phyloP scores from a whole-genome alignment of 73 alveolate species.

The Blepharisma stoltei region DNA sequence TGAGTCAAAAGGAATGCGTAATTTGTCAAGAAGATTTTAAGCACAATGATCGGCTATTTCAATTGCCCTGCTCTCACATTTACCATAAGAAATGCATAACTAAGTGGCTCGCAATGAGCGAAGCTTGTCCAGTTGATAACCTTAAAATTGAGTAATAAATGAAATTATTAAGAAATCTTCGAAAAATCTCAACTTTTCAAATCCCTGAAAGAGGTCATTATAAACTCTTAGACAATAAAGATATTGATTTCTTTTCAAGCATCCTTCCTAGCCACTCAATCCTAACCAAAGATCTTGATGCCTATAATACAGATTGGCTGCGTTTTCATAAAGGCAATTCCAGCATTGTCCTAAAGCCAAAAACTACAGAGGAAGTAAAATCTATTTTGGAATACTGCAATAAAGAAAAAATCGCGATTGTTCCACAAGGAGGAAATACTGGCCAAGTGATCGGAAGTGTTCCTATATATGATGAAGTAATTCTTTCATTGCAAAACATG shows the following conservation, averaged over 20 bases:
- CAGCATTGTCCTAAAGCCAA: conserved; percentile 64
- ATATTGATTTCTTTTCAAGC: too few species aligned
- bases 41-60: conserved; percentile 27
- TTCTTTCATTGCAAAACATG: conserved; percentile 58
- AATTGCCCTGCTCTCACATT: conserved; percentile 79
- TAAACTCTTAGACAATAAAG: too few species aligned
- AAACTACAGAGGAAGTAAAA: conserved; percentile 56
- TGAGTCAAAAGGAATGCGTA: too few species aligned
- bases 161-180: too few species aligned
- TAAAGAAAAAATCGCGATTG: conserved; percentile 65
- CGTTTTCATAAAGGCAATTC: conserved; percentile 55
- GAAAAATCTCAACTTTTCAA: too few species aligned
- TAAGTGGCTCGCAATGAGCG: conserved; percentile 63
- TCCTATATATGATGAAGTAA: conserved; percentile 77
- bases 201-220: too few species aligned
- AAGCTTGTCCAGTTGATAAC: conserved; percentile 32
- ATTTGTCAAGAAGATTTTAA: too few species aligned
- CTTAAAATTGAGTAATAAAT: too few species aligned
- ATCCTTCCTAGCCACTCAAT: conserved; percentile 6
- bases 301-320: conserved; percentile 70
- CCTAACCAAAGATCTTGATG: conserved; percentile 31
- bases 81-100: conserved; percentile 82
- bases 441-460: conserved; percentile 83
- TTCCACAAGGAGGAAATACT: conserved; percentile 91
- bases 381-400: conserved; percentile 61